Evolutionary conservation across 257 asterid genomes (phyloP), one percentile per base, ranked within the genome.

Genomic region (Nicotiana obtusifolia): DNA sequence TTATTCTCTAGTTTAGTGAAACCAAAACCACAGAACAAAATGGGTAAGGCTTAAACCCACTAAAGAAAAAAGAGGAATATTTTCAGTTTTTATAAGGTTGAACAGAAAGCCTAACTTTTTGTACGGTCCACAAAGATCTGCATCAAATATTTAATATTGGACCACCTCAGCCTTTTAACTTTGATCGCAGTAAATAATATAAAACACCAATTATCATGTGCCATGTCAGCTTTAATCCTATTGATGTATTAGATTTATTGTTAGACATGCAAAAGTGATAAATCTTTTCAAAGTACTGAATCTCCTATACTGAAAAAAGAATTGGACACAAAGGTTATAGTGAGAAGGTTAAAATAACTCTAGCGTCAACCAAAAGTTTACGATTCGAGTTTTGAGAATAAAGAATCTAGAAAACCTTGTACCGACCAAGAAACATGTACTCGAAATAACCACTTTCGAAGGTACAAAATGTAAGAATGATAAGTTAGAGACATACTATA

Each of bases 401-500:
- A 19, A 57, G 20, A 19, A 2, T 2, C 9, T n/a, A n/a, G 1
- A n/a, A 13, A 54, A 81, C 2, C 2, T 4, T 2, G 0, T 10
- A 44, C 7, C 19, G 2, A 20, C n/a, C 7, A 8, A 41, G 4
- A 53, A 75, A 75, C 2, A 5, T 11, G 37, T 8, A 16, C 37
- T 41, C 13, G 10, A 22, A 75, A 75, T 10, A 1, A 10, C n/a
- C 0, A 1, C 3, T 2, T 4, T 9, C 3, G 1, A 30, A 59
- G 7, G 17, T 33, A 57, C 64, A 13, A 77, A 24, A 31, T 54
- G 53, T 19, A 22, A 24, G 76, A 15, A 11, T 11, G 3, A 62
- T 2, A 64, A 56, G 24, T 2, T 35, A 64, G 5, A 17, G 49
- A 81, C 90, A 3, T 87, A 91, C 95, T 59, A 75, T 81, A 95